Evolutionary conservation across 768 basidiomycete genomes (phyloP).

Genomic region (Naganishia kalamii): DNA sequence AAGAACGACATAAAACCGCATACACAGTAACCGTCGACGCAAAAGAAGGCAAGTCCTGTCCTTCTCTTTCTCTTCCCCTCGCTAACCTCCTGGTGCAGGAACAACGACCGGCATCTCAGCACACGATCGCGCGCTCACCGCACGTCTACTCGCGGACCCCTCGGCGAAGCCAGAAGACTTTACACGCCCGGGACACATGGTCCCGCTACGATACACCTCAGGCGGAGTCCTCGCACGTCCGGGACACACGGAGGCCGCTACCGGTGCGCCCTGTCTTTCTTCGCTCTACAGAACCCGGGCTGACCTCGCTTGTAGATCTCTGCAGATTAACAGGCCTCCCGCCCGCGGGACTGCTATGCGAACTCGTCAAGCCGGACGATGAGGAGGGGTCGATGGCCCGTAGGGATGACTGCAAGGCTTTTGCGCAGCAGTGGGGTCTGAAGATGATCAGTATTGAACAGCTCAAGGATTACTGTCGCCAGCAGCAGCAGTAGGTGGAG

Average conservation of each 20-base stretch:
- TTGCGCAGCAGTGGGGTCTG: constrained; percentile 81
- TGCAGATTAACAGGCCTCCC: constrained; percentile 67
- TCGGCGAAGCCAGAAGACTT: constrained; percentile 61
- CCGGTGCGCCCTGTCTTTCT: constrained; percentile 49
- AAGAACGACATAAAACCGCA: constrained; percentile 85
- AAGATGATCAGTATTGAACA: constrained; percentile 89
- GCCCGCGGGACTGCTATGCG: constrained; percentile 78
- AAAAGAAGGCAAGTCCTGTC: constrained; percentile 59
- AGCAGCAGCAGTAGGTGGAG: neutral
- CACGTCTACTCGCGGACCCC: constrained; percentile 64
- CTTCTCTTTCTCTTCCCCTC: neutral
- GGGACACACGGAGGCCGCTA: constrained; percentile 86
- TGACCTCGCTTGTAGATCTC: constrained; percentile 54
- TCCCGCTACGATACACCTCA: constrained; percentile 76
- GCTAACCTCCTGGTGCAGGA: constrained; percentile 50
- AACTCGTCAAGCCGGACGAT: constrained; percentile 84
- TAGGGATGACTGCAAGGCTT: constrained; percentile 81
- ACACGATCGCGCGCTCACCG: constrained; percentile 84
- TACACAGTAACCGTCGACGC: constrained; percentile 96
- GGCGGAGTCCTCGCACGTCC: constrained; percentile 80
- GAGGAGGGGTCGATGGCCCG: constrained; percentile 85
- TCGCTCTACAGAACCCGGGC: neutral
- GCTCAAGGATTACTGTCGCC: constrained; percentile 46
- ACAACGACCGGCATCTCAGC: constrained; percentile 96
- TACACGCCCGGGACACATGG: constrained; percentile 88